Base-by-base conservation (phyloP, 2,329 filamentous ascomycete species). In the Talaromyces sp. region DNA sequence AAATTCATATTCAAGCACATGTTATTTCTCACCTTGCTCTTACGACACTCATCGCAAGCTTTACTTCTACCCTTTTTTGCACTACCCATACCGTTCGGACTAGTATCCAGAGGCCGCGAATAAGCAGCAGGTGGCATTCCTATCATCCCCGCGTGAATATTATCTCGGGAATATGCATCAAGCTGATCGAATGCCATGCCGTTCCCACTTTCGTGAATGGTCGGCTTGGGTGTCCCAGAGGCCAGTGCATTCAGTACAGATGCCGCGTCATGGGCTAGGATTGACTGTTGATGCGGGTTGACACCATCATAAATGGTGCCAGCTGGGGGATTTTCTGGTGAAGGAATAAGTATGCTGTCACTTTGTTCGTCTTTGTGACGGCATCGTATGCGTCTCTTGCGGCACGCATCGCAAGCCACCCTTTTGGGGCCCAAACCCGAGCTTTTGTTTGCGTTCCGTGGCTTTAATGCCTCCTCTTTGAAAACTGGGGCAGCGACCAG, bases 31-130 rank as follows among this genome's bases (percentile, higher is more conserved):
- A 87, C 86, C 80, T 88, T 88, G 79, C 85, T 87, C 71, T 87
- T 88, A 53, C 86, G 82, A 73, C 86, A 89, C 67, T 88, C 85
- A 62, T 85, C 81, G 70, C 86, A 89, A 51, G 86, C 86, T 72
- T 87, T 88, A 68, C 81, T 87, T 67, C 86, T 75, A 63, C 84
- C 81, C 70, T 85, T 84, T 73, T 85, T 82, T 53, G 78, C 79
- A 63, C 83, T 73, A 59, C 66, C 71, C 4, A 63, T 54, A 30
- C 74, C 75, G 47, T 75, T 72, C 9, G 72, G 72, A 47, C 72
- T 75, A 12, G 67, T 54, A 60, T 75, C 74, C 54, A 69, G 67
- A 1, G 69, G 61, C 28, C 69, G 69, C 34, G 70, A 69, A n/a
- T 60, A 62, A 12, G 65, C 64, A 10, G 65, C 63, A 40, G 68